Evolutionary conservation across 306 rosid species (phyloP).

Genomic region (Macrotyloma uniflorum): DNA sequence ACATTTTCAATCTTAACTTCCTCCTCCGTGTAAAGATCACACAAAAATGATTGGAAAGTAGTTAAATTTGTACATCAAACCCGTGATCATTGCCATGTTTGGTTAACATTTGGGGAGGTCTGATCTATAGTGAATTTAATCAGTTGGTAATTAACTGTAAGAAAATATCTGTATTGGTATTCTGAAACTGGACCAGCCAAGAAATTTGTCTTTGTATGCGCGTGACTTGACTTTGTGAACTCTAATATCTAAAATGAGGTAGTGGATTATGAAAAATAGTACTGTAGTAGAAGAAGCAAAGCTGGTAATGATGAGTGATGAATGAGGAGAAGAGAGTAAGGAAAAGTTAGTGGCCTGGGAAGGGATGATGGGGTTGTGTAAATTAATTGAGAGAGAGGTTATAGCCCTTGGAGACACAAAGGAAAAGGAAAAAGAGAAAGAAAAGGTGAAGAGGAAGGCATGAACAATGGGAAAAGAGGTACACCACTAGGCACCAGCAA

Average conservation of each 20-base stretch:
- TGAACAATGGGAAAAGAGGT: conserved; percentile 35
- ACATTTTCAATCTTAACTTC: neutral
- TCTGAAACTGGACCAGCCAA: neutral
- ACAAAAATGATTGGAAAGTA: neutral
- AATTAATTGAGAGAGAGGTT: conserved; percentile 41
- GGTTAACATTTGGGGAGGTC: neutral
- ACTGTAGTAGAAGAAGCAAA: neutral
- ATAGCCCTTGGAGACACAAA: conserved; percentile 22
- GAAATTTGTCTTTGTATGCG: neutral
- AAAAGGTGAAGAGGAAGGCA: conserved; percentile 23
- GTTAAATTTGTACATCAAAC: neutral
- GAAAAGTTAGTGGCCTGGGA: neutral
- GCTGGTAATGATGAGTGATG: conserved; percentile 28
- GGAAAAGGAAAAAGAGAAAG: neutral
- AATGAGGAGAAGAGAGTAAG: neutral
- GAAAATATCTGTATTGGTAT: neutral
- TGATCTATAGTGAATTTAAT: neutral
- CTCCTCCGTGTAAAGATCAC: neutral
- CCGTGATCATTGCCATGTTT: neutral
- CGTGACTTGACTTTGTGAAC: neutral
- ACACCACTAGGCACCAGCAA: conserved; percentile 22
- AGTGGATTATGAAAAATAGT: neutral
- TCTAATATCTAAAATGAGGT: neutral
- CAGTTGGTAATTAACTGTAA: neutral
- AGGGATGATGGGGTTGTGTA: conserved; percentile 35